Conservation (phyloP, 805 yeast species). For the Monosporozyma servazzii region DNA sequence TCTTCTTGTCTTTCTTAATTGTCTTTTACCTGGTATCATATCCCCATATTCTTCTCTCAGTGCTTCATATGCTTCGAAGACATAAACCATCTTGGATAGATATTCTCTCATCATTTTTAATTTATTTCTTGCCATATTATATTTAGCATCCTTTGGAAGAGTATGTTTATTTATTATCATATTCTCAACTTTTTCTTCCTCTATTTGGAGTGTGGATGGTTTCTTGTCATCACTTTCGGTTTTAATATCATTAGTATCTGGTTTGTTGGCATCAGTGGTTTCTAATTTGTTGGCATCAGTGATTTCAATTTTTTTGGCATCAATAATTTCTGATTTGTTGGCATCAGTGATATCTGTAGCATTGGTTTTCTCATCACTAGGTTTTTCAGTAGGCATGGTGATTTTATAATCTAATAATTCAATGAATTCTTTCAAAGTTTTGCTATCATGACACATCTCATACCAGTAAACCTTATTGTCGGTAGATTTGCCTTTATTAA, state of each 20-base stretch:
- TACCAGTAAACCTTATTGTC: slow-evolving; percentile 16
- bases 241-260: too few species aligned
- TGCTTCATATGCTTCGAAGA: slow-evolving; percentile 55
- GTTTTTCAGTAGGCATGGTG: slow-evolving; percentile 3
- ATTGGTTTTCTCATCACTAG: neutral
- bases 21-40: slow-evolving; percentile 22
- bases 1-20: slow-evolving; percentile 20
- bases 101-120: slow-evolving; percentile 13
- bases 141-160: slow-evolving; percentile 17
- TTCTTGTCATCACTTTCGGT: neutral
- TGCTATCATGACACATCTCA: slow-evolving; percentile 19
- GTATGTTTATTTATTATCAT: slow-evolving; percentile 10
- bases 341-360: neutral
- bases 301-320: too few species aligned
- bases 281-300: too few species aligned
- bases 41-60: slow-evolving; percentile 50
- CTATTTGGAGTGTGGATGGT: neutral
- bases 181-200: neutral
- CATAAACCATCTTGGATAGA: slow-evolving; percentile 13
- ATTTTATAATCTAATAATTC: slow-evolving; percentile 13
- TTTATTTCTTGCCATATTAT: slow-evolving; percentile 13
- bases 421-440: slow-evolving; percentile 13
- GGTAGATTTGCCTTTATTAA: slow-evolving; percentile 4
- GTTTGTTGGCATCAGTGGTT: neutral
- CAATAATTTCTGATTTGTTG: too few species aligned